phyloP scores from a whole-genome alignment of 2,329 filamentous ascomycete species.

The Verticillium zaregamsianum region DNA sequence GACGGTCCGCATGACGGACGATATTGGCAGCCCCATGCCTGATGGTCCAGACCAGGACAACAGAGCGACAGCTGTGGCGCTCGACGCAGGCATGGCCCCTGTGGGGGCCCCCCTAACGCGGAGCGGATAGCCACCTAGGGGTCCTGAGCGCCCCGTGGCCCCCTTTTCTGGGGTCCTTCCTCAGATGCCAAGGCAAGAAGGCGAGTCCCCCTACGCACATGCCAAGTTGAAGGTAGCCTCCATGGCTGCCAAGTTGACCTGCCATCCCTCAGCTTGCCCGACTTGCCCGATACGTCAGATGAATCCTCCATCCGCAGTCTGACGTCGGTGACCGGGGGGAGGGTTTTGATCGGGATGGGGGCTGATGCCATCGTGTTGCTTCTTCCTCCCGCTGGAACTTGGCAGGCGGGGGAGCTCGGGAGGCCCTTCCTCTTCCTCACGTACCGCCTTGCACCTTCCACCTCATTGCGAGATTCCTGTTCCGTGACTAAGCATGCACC shows the following conservation, averaged over 20 bases:
- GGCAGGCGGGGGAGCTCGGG: not conserved
- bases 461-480: not conserved
- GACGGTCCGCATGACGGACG: not conserved
- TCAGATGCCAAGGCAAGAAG: not conserved
- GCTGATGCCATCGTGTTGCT: not conserved
- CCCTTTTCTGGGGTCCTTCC: not conserved
- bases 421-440: not conserved
- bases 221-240: not conserved
- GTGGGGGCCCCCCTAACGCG: not conserved
- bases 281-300: not conserved
- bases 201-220: no score
- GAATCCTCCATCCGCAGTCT: not conserved
- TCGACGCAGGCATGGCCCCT: not conserved
- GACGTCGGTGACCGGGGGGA: not conserved
- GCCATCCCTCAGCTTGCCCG: not conserved
- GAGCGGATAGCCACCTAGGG: not conserved
- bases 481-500: not conserved
- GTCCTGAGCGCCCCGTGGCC: not conserved
- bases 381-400: not conserved
- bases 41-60: not conserved
- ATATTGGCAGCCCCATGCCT: not conserved
- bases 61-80: not conserved
- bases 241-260: not conserved
- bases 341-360: not conserved
- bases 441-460: not conserved